Percentiles rank a stretch among this genome's conserved stretches.
Evolutionary conservation across 2,329 filamentous ascomycete genomes (phyloP).

Genomic region (Beauveria pseudobassiana): DNA sequence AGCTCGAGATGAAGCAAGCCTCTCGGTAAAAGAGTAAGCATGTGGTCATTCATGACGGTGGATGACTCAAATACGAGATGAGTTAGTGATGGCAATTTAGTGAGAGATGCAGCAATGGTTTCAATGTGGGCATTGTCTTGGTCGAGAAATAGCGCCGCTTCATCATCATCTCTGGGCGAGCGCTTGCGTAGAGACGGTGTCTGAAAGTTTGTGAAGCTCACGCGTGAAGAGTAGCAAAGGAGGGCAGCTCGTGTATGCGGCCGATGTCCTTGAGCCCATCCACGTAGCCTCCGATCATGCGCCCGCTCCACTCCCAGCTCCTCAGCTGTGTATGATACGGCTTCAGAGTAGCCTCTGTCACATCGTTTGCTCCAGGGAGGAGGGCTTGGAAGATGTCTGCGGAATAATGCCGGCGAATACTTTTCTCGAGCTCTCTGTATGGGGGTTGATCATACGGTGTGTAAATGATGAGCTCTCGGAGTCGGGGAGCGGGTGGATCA

Average conservation of each 20-base stretch:
- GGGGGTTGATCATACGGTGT: constrained; percentile 62
- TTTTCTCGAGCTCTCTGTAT: constrained; percentile 49
- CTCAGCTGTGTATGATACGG: constrained; percentile 30
- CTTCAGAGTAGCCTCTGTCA: constrained; percentile 21
- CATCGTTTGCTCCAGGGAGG: constrained; percentile 38
- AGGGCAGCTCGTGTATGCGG: constrained; percentile 44
- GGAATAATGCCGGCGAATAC: constrained; percentile 63
- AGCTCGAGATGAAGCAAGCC: constrained; percentile 62
- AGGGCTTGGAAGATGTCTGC: constrained; percentile 58
- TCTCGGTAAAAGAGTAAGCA: constrained; percentile 62
- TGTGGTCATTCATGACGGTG: constrained; percentile 57
- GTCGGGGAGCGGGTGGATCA: constrained; percentile 57
- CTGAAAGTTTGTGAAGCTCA: constrained; percentile 59
- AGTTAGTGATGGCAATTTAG: constrained; percentile 52
- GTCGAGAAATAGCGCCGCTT: constrained; percentile 25
- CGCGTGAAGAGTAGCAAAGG: constrained; percentile 50
- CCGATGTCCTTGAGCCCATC: constrained; percentile 41
- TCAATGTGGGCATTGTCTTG: constrained; percentile 37
- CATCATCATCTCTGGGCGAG: constrained; percentile 23
- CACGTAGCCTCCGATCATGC: constrained; percentile 39
- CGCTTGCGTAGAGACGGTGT: constrained; percentile 39
- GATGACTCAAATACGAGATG: constrained; percentile 70
- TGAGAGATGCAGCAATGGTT: constrained; percentile 26
- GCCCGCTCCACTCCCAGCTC: constrained; percentile 56
- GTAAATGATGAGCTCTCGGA: constrained; percentile 64